A percentile compares a stretch with the other conserved stretches of the same genome.
Evolutionary conservation across 768 basidiomycete species (phyloP).

Genomic region (Cyclocybe aegerita): DNA sequence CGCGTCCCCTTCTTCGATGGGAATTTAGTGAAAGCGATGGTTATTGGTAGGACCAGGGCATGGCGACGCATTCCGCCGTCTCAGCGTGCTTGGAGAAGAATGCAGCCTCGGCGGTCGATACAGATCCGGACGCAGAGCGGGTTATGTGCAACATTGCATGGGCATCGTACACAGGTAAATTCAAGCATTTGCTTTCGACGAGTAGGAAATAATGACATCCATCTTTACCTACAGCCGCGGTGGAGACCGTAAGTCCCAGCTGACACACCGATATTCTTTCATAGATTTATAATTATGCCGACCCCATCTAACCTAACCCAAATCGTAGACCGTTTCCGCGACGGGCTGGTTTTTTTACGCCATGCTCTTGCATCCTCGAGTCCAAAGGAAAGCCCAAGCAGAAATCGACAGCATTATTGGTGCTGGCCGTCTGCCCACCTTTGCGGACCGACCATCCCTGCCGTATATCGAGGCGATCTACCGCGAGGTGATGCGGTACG

Average conservation of each 20-base stretch:
- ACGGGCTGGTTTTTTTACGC: slow-evolving; percentile 24
- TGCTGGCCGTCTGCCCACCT: slow-evolving; percentile 24
- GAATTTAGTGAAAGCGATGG: no score
- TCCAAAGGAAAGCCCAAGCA: slow-evolving; percentile 30
- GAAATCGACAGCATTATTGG: slow-evolving; percentile 35
- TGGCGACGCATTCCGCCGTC: no score
- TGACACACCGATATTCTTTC: no score
- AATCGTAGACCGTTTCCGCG: slow-evolving; percentile 8
- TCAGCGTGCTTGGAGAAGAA: no score
- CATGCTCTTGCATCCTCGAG: slow-evolving; percentile 26
- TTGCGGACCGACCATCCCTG: slow-evolving; percentile 22
- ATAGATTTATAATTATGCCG: not conserved
- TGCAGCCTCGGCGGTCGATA: no score
- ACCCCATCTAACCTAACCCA: not conserved
- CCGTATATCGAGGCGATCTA: slow-evolving; percentile 26
- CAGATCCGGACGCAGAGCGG: no score
- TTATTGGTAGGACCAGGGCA: no score
- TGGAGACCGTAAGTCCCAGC: slow-evolving; percentile 13
- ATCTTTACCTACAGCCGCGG: slow-evolving; percentile 2
- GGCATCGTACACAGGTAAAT: slow-evolving; percentile 13
- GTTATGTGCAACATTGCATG: slow-evolving; percentile 2
- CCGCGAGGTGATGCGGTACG: slow-evolving; percentile 19
- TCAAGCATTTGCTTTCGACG: no score
- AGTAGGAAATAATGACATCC: not conserved
- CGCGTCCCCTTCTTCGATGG: no score